Conservation (phyloP, 2,329 filamentous ascomycete genomes). For the Trichoderma asperellum region DNA sequence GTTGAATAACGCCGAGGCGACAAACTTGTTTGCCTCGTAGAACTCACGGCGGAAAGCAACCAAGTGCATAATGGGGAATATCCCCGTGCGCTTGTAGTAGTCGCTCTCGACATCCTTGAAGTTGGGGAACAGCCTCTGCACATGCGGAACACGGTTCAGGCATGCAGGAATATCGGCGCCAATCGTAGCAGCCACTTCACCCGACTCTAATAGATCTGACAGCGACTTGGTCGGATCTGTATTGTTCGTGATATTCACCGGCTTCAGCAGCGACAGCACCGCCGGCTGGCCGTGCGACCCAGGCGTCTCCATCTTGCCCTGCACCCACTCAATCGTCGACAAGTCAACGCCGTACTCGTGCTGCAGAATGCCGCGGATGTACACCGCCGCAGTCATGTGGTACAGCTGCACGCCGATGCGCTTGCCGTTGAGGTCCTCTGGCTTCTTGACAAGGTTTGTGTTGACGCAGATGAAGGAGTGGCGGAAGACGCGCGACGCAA, state of each 20-base stretch:
- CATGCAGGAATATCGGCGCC: conserved; percentile 15
- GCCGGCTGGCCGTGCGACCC: conserved; percentile 17
- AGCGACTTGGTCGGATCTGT: conserved; percentile 7
- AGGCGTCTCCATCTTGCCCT: conserved; percentile 24
- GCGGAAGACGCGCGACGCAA: conserved; percentile 21
- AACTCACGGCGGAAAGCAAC: conserved; percentile 13
- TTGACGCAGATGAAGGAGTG: conserved; percentile 26
- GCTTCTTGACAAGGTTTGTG: conserved; percentile 12
- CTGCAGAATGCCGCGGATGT: conserved; percentile 7
- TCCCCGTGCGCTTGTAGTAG: conserved; percentile 14
- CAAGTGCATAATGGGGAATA: conserved; percentile 21
- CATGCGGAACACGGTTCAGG: conserved; percentile 6
- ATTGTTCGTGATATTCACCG: conserved; percentile 16
- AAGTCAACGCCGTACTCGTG: conserved; percentile 19
- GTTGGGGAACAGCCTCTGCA: conserved; percentile 13
- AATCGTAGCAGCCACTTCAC: conserved; percentile 14
- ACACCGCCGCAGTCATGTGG: conserved; percentile 22
- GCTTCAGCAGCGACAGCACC: conserved; percentile 14
- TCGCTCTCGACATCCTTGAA: conserved; percentile 23
- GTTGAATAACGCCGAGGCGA: conserved; percentile 17
- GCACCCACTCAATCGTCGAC: conserved; percentile 18
- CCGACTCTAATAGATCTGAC: conserved; percentile 9
- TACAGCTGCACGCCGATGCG: conserved; percentile 25
- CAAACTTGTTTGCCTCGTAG: conserved; percentile 10
- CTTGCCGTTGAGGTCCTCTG: conserved; percentile 23